Conservation (phyloP, 2,329 filamentous ascomycete species). For the Alternaria triticina region DNA sequence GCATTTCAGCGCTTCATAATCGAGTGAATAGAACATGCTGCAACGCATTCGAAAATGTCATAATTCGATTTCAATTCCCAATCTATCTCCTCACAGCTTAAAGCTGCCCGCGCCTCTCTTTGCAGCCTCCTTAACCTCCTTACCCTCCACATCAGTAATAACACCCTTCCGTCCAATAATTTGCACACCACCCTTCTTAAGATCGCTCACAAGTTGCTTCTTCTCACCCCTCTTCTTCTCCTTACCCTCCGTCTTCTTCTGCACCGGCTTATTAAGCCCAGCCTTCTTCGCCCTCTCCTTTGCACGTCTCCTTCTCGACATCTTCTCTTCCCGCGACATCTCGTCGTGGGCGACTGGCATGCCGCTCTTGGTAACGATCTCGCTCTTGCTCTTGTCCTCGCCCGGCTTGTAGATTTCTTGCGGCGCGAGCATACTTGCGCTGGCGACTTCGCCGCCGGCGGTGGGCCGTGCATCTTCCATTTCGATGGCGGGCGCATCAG, state of each 20-base stretch:
- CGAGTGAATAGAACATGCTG: background rate
- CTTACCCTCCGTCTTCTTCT: slow-evolving; percentile 47
- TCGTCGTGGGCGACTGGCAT: slow-evolving; percentile 81
- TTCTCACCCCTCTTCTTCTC: slow-evolving; percentile 66
- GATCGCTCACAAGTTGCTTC: slow-evolving; percentile 66
- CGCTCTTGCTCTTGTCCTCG: slow-evolving; percentile 69
- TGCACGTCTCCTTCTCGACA: slow-evolving; percentile 74
- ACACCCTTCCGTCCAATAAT: slow-evolving; percentile 91
- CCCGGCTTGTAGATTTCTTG: slow-evolving; percentile 92
- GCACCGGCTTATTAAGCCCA: slow-evolving; percentile 57
- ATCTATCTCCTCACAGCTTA: slow-evolving; percentile 33
- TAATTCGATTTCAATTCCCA: fast-evolving
- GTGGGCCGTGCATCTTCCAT: slow-evolving; percentile 96
- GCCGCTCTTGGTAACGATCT: slow-evolving; percentile 79
- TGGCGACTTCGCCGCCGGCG: slow-evolving; percentile 74
- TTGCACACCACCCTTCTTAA: slow-evolving; percentile 87
- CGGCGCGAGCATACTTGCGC: slow-evolving; percentile 79
- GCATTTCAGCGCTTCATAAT: background rate
- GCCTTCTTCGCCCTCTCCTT: slow-evolving; percentile 85
- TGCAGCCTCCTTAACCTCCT: slow-evolving; percentile 61
- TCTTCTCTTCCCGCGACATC: slow-evolving; percentile 85
- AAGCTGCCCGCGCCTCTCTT: slow-evolving; percentile 41
- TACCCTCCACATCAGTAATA: slow-evolving; percentile 82
- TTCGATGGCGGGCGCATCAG: slow-evolving; percentile 86
- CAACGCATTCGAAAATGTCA: background rate